Base-by-base conservation (phyloP, 192 early-diverging fungal species). In the Backusella macrospora region DNA sequence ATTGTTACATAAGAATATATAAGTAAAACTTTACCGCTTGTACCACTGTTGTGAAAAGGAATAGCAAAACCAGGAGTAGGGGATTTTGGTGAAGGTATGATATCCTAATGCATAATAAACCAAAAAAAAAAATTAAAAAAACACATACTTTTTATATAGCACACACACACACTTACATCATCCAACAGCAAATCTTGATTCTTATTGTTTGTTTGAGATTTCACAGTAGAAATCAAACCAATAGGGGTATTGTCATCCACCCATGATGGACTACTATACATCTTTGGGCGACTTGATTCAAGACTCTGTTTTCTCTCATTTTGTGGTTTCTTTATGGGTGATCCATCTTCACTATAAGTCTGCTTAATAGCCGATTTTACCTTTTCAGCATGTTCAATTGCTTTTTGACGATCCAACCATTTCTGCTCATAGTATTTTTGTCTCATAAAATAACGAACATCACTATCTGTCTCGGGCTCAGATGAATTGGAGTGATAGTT, bases 391-490 rank as follows among this genome's bases (percentile, higher is more conserved):
- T 78, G 76, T 9, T 26, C 13, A 1, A 68, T 42, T 4, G 38
- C 66, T 18, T 46, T 68, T 15, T 46, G 34, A 16, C 65, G 39
- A 70, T 76, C 46, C n/a, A 72, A 46, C 79, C 79, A 80, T 52
- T 74, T 76, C 23, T 69, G 72, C 13, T 80, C 79, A 37, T 70
- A 76, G 48, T 80, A 80, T 23, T 80, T 80, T 73, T 80, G 73
- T 64, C 79, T 76, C 75, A 80, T 80, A 42, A 80, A 76, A 29
- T 59, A 45, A 16, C 79, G 74, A 15, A 80, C 68, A 52, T 80
- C 79, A 37, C 42, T 47, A 40, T 80, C 79, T 6, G 67, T 65
- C 69, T 76, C 75, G 9, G 62, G 59, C 23, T 80, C 79, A 2
- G 68, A 14, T 46, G 67, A 23, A 14, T 47, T 23, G 3, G 52